These are phyloP conservation scores for Ogataea hybrid DNA, from an alignment of 1,139 yeast genomes.

Conservation along the genomic window DNA sequence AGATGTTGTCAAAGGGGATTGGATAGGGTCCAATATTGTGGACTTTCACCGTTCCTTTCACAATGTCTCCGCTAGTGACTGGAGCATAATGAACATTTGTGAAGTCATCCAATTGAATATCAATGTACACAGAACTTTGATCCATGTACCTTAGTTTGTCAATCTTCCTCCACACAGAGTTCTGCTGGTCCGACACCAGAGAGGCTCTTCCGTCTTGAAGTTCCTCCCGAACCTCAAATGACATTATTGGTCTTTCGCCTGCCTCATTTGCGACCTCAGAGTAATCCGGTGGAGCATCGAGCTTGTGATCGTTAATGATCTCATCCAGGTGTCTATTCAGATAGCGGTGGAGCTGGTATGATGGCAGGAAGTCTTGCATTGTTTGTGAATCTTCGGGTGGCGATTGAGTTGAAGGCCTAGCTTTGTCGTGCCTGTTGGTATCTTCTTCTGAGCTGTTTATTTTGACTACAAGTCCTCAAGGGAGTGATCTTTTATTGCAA, in stretches of 20 bases:
- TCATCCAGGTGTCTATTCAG: conserved; percentile 17
- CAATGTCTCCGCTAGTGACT: conserved; percentile 12
- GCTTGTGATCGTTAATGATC: conserved; percentile 9
- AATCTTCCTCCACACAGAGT: conserved; percentile 15
- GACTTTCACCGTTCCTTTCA: conserved; percentile 13
- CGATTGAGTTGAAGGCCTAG: background rate
- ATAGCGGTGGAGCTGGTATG: conserved; percentile 18
- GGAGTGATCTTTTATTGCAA: background rate
- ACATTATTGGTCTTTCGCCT: background rate
- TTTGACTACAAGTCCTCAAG: background rate
- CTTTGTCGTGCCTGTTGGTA: background rate
- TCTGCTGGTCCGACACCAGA: conserved; percentile 4
- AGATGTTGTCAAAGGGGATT: conserved; percentile 14
- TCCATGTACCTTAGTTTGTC: conserved; percentile 10
- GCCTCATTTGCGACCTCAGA: background rate
- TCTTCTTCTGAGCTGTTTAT: conserved; percentile 2
- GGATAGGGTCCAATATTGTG: conserved; percentile 11
- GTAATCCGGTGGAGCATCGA: conserved; percentile 12
- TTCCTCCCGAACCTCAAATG: background rate
- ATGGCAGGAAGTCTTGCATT: conserved; percentile 18
- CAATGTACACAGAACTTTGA: conserved; percentile 12
- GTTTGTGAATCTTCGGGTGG: background rate
- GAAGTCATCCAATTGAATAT: conserved; percentile 15
- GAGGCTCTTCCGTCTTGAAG: conserved; percentile 2
- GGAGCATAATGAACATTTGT: conserved; percentile 9